Evolutionary conservation across 352 stramenopile genomes (phyloP).

Genomic region (Phytophthora megakarya): DNA sequence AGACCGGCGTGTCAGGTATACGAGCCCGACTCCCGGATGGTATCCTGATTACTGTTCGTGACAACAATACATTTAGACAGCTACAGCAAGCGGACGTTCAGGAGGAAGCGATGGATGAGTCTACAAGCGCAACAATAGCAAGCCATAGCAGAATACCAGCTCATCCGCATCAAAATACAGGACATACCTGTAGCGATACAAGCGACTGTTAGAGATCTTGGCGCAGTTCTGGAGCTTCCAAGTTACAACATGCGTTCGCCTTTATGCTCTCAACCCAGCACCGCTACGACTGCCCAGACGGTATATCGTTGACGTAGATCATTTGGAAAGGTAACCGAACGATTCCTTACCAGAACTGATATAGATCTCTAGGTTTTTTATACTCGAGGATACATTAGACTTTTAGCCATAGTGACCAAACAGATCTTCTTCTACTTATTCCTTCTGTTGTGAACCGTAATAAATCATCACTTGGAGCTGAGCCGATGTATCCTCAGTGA

Average conservation of each 20-base stretch:
- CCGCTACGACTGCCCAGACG: background rate
- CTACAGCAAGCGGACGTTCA: too few relatives aligned
- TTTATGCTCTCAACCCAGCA: background rate
- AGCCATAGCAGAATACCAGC: too few relatives aligned
- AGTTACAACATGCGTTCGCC: background rate
- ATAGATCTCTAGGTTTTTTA: background rate
- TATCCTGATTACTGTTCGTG: too few relatives aligned
- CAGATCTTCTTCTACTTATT: background rate
- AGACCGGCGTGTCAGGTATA: too few relatives aligned
- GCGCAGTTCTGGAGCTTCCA: background rate
- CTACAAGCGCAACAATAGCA: too few relatives aligned
- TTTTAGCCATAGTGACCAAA: background rate
- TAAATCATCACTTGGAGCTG: background rate
- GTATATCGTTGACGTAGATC: background rate
- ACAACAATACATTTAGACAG: too few relatives aligned
- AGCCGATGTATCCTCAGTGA: background rate
- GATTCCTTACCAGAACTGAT: background rate
- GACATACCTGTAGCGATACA: too few relatives aligned
- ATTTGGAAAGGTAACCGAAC: background rate
- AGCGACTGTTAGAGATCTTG: too few relatives aligned
- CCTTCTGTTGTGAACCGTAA: conserved; percentile 1
- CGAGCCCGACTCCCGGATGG: too few relatives aligned
- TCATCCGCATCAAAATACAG: too few relatives aligned
- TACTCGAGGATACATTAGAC: background rate
- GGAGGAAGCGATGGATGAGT: too few relatives aligned